Conservation (phyloP, 2,329 filamentous ascomycete species). For the Leptosphaerulina australis region DNA sequence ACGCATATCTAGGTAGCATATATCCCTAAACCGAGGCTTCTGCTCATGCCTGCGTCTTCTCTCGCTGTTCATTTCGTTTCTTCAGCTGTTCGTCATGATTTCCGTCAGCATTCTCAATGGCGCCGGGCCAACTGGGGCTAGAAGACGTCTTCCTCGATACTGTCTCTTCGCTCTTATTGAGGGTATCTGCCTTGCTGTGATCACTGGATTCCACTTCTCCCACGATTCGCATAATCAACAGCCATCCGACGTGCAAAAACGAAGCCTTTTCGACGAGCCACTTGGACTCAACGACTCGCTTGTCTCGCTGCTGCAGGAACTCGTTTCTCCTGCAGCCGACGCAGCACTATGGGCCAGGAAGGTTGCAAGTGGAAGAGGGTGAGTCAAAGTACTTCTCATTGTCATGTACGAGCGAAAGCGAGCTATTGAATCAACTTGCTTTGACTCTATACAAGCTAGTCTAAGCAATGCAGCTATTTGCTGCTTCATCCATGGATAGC, state of each 20-base stretch:
- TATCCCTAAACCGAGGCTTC: conserved; percentile 6
- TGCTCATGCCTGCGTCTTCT: conserved; percentile 3
- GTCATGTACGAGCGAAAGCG: conserved; percentile 2
- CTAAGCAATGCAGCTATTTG: conserved; percentile 9
- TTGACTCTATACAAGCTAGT: conserved; percentile 9
- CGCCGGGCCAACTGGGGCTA: conserved; percentile 5
- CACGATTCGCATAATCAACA: conserved; percentile 4
- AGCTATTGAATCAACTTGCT: conserved; percentile 10
- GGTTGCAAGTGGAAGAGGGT: conserved; percentile 11
- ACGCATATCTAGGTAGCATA: conserved; percentile 9
- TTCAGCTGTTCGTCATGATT: conserved; percentile 11
- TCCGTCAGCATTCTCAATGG: conserved; percentile 6
- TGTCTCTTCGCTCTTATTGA: conserved; percentile 12
- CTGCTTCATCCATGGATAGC: no score
- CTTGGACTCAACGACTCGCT: conserved; percentile 12
- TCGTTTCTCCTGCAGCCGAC: conserved; percentile 4
- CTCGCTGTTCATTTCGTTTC: conserved; percentile 10
- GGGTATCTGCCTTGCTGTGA: conserved; percentile 12
- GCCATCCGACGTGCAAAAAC: conserved; percentile 6
- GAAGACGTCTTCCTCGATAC: conserved; percentile 12
- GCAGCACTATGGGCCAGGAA: conserved; percentile 7
- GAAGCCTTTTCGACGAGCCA: conserved; percentile 4
- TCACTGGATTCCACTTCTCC: conserved; percentile 11
- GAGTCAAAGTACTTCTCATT: conserved; percentile 14
- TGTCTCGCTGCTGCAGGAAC: conserved; percentile 6